phyloP scores from a whole-genome alignment of 116 monocot genomes.

The Zostera marina region DNA sequence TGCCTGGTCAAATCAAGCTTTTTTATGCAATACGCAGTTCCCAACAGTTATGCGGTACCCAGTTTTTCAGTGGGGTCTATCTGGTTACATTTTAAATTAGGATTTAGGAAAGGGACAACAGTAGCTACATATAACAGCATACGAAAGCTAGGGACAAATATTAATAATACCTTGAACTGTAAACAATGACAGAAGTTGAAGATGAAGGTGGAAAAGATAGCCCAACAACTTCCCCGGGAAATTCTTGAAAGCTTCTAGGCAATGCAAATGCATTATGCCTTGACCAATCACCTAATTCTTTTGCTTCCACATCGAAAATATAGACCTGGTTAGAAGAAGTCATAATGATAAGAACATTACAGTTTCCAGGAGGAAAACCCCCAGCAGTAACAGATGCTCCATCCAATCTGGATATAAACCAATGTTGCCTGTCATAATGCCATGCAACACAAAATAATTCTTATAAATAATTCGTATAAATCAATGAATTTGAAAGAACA shows the following conservation, averaged over 20 bases:
- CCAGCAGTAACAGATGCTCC: conserved; percentile 88
- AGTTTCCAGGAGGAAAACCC: conserved; percentile 64
- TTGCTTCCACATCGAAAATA: conserved; percentile 85
- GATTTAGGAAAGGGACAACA: no score
- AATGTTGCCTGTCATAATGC: conserved; percentile 95
- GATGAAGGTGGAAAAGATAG: conserved; percentile 62
- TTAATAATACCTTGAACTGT: conserved; percentile 60
- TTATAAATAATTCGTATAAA: not conserved
- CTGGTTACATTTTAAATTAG: no score
- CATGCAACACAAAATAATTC: conserved; percentile 3
- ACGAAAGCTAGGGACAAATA: not conserved
- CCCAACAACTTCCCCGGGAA: conserved; percentile 89
- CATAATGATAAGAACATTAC: conserved; percentile 53
- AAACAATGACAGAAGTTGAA: conserved; percentile 72
- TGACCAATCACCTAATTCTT: conserved; percentile 84
- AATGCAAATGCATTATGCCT: conserved; percentile 33
- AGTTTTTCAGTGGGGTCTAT: no score
- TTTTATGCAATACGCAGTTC: no score
- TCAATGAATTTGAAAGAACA: not conserved
- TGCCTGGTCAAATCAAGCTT: not conserved
- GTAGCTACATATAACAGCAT: no score
- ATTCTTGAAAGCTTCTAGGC: conserved; percentile 91
- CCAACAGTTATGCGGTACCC: no score
- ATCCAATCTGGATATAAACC: conserved; percentile 75
- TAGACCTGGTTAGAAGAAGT: conserved; percentile 86